phyloP scores from a whole-genome alignment of 2,329 filamentous ascomycete genomes.

The Exophiala bonariae region DNA sequence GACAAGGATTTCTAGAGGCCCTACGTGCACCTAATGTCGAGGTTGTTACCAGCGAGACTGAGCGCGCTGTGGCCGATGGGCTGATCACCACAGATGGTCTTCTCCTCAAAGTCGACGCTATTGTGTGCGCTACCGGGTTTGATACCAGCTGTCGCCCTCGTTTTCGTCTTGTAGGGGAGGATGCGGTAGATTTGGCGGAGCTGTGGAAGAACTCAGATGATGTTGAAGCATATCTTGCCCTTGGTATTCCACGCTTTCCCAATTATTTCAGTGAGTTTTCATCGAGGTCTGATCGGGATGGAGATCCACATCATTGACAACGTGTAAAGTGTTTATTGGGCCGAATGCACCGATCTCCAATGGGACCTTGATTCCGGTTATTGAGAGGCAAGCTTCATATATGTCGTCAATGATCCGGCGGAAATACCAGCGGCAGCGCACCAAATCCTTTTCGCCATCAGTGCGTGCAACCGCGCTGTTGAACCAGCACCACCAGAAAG shows the following conservation, averaged over 20 bases:
- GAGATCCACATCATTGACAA: no score
- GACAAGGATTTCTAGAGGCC: constrained; percentile 42
- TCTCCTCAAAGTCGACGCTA: constrained; percentile 33
- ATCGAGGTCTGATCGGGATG: not conserved
- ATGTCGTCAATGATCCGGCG: constrained; percentile 8
- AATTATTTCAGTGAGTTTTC: constrained; percentile 31
- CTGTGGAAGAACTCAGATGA: constrained; percentile 44
- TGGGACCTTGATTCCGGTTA: constrained; percentile 12
- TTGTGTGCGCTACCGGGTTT: constrained; percentile 40
- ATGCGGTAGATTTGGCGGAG: constrained; percentile 23
- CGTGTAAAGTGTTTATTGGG: constrained; percentile 26
- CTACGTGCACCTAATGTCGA: constrained; percentile 45
- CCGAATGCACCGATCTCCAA: constrained; percentile 33
- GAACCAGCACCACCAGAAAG: not conserved
- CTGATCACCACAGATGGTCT: constrained; percentile 30
- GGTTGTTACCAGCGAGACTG: constrained; percentile 39
- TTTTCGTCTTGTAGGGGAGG: constrained; percentile 33
- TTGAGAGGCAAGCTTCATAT: constrained; percentile 6
- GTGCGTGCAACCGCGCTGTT: not conserved
- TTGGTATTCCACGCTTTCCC: constrained; percentile 48
- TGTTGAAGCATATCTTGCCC: constrained; percentile 42
- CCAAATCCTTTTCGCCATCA: constrained; percentile 5
- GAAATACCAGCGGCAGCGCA: constrained; percentile 18
- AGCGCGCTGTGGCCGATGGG: constrained; percentile 32
- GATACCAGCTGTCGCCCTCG: constrained; percentile 35